Conservation (phyloP, 1,139 yeast species). For the Nakaseomyces kungkrabaensis region DNA sequence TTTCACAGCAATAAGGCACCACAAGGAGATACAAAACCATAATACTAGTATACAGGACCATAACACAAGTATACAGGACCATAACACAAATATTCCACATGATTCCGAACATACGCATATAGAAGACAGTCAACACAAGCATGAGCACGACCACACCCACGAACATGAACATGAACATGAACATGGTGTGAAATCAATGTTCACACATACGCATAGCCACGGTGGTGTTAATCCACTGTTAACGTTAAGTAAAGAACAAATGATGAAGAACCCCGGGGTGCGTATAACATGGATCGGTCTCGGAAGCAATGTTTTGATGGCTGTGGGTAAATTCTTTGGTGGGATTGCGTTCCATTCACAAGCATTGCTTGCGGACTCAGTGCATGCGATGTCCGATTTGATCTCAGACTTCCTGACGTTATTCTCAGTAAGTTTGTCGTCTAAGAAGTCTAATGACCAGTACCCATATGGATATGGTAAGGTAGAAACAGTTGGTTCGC, state of each 20-base stretch:
- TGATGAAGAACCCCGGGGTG: conserved; percentile 68
- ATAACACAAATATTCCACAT: background rate
- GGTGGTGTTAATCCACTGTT: conserved; percentile 30
- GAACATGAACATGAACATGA: conserved; percentile 25
- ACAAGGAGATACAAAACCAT: background rate
- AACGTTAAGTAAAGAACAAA: conserved; percentile 32
- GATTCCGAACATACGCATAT: background rate
- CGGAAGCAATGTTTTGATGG: conserved; percentile 74
- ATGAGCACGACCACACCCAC: background rate
- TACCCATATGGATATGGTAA: conserved; percentile 92
- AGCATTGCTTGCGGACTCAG: conserved; percentile 86
- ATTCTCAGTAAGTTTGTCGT: conserved; percentile 75
- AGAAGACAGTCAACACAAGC: background rate
- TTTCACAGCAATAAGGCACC: background rate
- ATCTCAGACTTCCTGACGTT: conserved; percentile 82
- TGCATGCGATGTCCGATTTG: conserved; percentile 83
- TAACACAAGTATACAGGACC: background rate
- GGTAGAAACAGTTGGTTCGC: conserved; percentile 82
- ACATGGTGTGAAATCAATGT: background rate
- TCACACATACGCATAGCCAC: conserved; percentile 28
- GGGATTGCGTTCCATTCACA: conserved; percentile 92
- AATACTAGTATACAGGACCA: background rate
- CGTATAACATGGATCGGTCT: conserved; percentile 90
- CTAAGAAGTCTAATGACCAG: conserved; percentile 48
- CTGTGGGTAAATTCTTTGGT: conserved; percentile 75